Base-by-base conservation (phyloP, 2,329 filamentous ascomycete species). In the Epichloe sp. region DNA sequence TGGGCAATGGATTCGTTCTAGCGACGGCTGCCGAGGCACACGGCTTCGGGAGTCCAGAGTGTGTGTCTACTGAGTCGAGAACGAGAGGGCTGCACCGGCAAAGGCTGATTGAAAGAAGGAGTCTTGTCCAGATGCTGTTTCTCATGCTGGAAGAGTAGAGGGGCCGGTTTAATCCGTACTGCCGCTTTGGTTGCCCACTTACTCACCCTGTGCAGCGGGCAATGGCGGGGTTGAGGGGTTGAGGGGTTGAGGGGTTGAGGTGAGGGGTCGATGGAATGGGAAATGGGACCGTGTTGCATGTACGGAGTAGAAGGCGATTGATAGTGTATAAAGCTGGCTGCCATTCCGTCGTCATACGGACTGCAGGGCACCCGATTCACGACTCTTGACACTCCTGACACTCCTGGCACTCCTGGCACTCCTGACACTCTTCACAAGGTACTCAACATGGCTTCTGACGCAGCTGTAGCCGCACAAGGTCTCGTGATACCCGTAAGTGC, bases 401-500 rank as follows among this genome's bases (percentile, higher is more conserved):
- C 7, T 26, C 6, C 3, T 8, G 7, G 8, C 23, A 26, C 23
- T 26, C 6, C 3, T 8, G 7, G 8, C 23, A 26, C 23, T 26
- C 23, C 4, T 26, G 7, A 26, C 26, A 26, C 26, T 31, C 3
- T 14, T 35, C 12, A 17, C 41, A n/a, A 11, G 17, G 19, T 7
- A 15, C 23, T 38, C 34, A 54, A 26, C 43, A 67, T 66, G 64
- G 50, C 55, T 48, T 56, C 60, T 44, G 54, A 72, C 63, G 62
- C 72, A 34, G 74, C 74, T 42, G 75, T 79, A 19, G 69, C 72
- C 56, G 70, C 70, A 50, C 72, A 78, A 53, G 74, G 73, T 10
- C 70, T 80, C 44, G 63, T 75, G 53, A 80, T 80, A 59, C 77
- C 77, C 14, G 77, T 78, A 66, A 55, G 70, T 63, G 11, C 14